Conservation (phyloP, 225 moss, liverwort and hornwort species). For the Marchantia paleacea region DNA sequence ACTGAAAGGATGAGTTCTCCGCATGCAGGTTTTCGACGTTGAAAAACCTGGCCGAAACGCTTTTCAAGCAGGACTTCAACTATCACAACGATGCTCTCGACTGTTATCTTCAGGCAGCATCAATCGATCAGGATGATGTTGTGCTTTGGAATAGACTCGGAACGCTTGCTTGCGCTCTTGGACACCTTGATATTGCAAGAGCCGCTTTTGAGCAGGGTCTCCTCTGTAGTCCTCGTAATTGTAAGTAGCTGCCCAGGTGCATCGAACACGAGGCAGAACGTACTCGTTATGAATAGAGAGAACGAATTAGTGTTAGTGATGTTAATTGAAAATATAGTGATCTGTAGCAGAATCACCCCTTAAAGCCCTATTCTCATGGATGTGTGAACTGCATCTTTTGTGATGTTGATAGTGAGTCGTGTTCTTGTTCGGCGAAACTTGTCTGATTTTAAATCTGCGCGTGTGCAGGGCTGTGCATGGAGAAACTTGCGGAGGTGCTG, state of each 20-base stretch:
- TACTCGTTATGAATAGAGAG: not conserved
- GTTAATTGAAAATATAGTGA: not conserved
- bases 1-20: not conserved
- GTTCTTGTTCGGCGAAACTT: not conserved
- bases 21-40: conserved; percentile 71
- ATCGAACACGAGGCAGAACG: not conserved
- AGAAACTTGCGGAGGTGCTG: conserved; percentile 88
- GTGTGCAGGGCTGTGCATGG: conserved; percentile 89
- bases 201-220: conserved; percentile 96
- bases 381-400: not conserved
- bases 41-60: conserved; percentile 85
- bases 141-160: conserved; percentile 94
- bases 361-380: too few species aligned
- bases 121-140: conserved; percentile 85
- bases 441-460: not conserved
- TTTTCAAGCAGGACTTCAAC: conserved; percentile 72
- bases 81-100: conserved; percentile 77
- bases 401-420: not conserved
- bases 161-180: conserved; percentile 91
- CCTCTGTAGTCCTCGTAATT: conserved; percentile 88
- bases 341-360: not conserved
- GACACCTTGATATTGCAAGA: conserved; percentile 79
- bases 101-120: conserved; percentile 88
- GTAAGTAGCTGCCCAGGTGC: conserved; percentile 38
- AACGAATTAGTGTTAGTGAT: not conserved